Evolutionary conservation across 805 yeast species (phyloP).

Genomic region (Kuraishia ogatae): DNA sequence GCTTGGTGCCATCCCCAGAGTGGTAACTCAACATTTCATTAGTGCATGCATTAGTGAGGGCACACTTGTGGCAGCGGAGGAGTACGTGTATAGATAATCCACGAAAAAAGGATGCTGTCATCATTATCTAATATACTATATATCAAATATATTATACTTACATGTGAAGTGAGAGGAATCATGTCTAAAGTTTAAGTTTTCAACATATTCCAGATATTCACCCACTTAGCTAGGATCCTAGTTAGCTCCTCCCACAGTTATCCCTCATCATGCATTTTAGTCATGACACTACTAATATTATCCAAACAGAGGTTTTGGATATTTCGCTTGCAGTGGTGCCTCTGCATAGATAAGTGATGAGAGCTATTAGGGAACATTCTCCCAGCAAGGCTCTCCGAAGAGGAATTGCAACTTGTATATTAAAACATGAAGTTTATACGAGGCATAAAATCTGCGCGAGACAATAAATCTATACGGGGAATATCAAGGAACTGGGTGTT

Average conservation of each 20-base stretch:
- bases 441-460: too few relatives aligned
- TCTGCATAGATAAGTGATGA: neutral
- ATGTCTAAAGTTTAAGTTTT: too few relatives aligned
- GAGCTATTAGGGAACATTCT: neutral
- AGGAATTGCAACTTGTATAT: neutral
- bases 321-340: too few relatives aligned
- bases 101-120: neutral
- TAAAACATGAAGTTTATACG: neutral
- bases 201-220: neutral
- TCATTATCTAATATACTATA: too few relatives aligned
- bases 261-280: too few relatives aligned
- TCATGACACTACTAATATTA: neutral
- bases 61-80: neutral
- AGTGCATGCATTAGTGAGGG: neutral
- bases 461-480: neutral
- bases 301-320: neutral
- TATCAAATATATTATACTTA: too few relatives aligned
- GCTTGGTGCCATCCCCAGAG: neutral
- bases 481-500: slow-evolving; percentile 2
- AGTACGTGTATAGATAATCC: neutral
- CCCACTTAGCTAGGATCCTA: neutral
- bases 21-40: neutral
- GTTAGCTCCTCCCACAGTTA: neutral
- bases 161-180: too few relatives aligned
- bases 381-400: neutral